Evolutionary conservation across 257 asterid species (phyloP).

Genomic region (Solanum pinnatisectum): DNA sequence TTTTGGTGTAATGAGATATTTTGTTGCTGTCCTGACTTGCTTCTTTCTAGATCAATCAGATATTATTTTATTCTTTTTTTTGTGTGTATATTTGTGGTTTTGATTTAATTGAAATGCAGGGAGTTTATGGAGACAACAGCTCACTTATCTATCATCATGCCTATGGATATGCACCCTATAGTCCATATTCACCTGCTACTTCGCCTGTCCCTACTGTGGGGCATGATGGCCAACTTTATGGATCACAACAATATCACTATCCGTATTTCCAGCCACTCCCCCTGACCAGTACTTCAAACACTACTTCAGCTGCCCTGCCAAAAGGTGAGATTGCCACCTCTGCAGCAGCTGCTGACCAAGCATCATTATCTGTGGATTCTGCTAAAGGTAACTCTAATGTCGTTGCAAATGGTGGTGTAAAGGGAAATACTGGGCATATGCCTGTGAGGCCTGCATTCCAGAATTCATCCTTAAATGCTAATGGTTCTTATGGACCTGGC

Average conservation of each 20-base stretch:
- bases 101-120: slow-evolving; percentile 18
- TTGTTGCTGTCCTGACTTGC: neutral
- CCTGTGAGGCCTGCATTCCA: slow-evolving; percentile 18
- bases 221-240: slow-evolving; percentile 67
- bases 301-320: slow-evolving; percentile 27
- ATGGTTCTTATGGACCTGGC: slow-evolving; percentile 39
- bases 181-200: slow-evolving; percentile 60
- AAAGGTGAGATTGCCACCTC: slow-evolving; percentile 53
- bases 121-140: slow-evolving; percentile 58
- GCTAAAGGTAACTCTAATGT: slow-evolving; percentile 45
- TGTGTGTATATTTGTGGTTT: neutral
- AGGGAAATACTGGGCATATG: slow-evolving; percentile 32
- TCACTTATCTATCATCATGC: slow-evolving; percentile 55
- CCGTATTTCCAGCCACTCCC: slow-evolving; percentile 57
- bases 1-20: neutral
- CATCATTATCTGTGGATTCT: slow-evolving; percentile 40
- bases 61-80: neutral
- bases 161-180: slow-evolving; percentile 56
- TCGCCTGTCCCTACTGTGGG: slow-evolving; percentile 57
- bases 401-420: slow-evolving; percentile 33
- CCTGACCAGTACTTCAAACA: slow-evolving; percentile 27
- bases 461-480: slow-evolving; percentile 30
- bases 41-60: neutral
- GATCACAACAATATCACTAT: slow-evolving; percentile 70
- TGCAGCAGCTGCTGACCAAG: slow-evolving; percentile 39